Conservation (phyloP, 2,329 filamentous ascomycete species). For the Fusarium penzigii region DNA sequence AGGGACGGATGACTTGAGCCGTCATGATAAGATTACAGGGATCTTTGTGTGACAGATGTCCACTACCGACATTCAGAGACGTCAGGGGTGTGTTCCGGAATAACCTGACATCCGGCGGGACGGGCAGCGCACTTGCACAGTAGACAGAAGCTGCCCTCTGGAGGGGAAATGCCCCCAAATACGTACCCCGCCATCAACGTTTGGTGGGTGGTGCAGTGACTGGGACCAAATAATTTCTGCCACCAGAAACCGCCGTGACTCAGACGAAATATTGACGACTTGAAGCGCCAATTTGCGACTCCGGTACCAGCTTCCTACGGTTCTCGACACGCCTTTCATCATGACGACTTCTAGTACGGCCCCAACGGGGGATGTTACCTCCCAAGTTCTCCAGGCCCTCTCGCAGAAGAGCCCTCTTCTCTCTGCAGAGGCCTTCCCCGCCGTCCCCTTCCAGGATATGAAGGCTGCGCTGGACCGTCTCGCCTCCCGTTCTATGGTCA, state of each 20-base stretch:
- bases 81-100: not conserved
- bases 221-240: conserved; percentile 27
- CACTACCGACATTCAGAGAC: conserved; percentile 1
- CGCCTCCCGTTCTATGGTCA: conserved; percentile 80
- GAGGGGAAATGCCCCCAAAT: not conserved
- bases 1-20: conserved; percentile 15
- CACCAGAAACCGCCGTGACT: conserved; percentile 20
- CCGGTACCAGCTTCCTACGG: conserved; percentile 11
- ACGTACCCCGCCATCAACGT: conserved; percentile 27
- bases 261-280: conserved; percentile 20
- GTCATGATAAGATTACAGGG: conserved; percentile 29
- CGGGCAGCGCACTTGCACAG: not conserved
- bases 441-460: conserved; percentile 64
- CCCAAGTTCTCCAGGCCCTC: conserved; percentile 66
- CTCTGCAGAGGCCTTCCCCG: conserved; percentile 70
- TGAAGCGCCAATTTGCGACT: conserved; percentile 10
- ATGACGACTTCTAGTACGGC: conserved; percentile 46
- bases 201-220: conserved; percentile 19
- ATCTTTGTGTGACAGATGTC: conserved; percentile 13
- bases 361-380: conserved; percentile 58
- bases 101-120: not conserved
- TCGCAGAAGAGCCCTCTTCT: conserved; percentile 64
- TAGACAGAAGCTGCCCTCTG: not conserved
- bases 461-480: conserved; percentile 90
- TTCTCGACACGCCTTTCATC: conserved; percentile 16